Percentiles rank a stretch among this genome's conserved stretches.
Conservation (phyloP, 176 grass and related monocot genomes). For the Otatea glauca region DNA sequence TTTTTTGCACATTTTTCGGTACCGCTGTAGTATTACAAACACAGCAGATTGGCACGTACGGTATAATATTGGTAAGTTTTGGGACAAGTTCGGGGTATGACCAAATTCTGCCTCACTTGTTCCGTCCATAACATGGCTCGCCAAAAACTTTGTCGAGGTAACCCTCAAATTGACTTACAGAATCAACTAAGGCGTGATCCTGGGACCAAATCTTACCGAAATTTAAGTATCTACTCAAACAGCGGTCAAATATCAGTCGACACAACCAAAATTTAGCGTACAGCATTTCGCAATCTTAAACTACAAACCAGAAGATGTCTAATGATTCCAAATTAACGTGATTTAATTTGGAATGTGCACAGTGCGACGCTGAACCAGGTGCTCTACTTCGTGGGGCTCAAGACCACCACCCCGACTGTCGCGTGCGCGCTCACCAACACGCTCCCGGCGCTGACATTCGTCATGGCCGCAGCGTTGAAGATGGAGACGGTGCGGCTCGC, state of each 20-base stretch:
- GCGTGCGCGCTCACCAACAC: conserved; percentile 83
- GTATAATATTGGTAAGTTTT: neutral
- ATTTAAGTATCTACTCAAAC: neutral
- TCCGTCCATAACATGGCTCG: neutral
- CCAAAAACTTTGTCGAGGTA: neutral
- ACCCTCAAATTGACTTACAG: neutral
- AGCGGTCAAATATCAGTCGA: neutral
- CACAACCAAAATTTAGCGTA: neutral
- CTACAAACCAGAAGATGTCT: neutral
- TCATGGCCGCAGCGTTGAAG: conserved; percentile 73
- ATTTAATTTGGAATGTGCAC: neutral
- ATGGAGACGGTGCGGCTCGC: conserved; percentile 51
- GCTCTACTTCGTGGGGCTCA: conserved; percentile 78
- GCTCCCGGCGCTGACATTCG: conserved; percentile 85
- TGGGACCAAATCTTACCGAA: neutral
- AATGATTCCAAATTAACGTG: neutral
- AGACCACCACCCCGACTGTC: conserved; percentile 77
- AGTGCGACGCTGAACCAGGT: conserved; percentile 88
- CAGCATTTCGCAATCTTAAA: neutral
- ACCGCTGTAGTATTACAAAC: neutral
- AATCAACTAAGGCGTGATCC: neutral
- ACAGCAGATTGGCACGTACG: neutral
- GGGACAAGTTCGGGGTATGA: neutral
- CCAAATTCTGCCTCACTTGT: neutral
- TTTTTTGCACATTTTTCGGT: neutral